These are phyloP conservation scores for Scenedesmus sp. DNA, from an alignment of 163 green algal species.

Conservation along the genomic window DNA sequence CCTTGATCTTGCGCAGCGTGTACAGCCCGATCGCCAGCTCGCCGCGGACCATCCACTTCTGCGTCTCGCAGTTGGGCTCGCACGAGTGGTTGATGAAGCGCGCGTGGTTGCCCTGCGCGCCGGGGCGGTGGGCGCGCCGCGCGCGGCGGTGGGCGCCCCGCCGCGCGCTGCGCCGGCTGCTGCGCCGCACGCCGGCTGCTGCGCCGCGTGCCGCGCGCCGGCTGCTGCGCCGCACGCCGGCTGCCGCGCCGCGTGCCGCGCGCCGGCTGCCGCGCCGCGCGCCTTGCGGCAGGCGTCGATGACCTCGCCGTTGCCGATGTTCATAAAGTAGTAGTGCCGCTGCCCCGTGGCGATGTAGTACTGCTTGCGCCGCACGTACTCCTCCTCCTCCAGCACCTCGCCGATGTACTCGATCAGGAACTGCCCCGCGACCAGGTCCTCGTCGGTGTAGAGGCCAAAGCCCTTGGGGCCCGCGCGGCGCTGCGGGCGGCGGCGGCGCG, in stretches of 20 bases:
- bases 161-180: neutral
- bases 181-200: neutral
- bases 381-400: slow-evolving; percentile 92
- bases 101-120: slow-evolving; percentile 80
- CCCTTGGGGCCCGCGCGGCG: slow-evolving; percentile 87
- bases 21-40: slow-evolving; percentile 98
- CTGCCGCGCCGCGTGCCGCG: no score
- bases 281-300: slow-evolving; percentile 90
- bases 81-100: slow-evolving; percentile 99
- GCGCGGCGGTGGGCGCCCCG: no score
- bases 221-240: no score
- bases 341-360: slow-evolving; percentile 80
- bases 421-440: slow-evolving; percentile 83
- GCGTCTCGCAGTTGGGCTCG: slow-evolving; percentile 98
- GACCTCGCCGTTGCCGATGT: slow-evolving; percentile 96
- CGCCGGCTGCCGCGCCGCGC: slow-evolving; percentile 34
- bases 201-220: no score
- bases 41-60: slow-evolving; percentile 96
- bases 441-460: slow-evolving; percentile 89
- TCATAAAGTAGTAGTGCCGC: slow-evolving; percentile 99
- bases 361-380: slow-evolving; percentile 89
- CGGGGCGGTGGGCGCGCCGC: no score
- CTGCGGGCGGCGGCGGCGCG: slow-evolving; percentile 49
- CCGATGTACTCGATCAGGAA: slow-evolving; percentile 99
- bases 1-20: slow-evolving; percentile 61